phyloP scores from a whole-genome alignment of 2,329 filamentous ascomycete genomes.

The Alternaria sp. region DNA sequence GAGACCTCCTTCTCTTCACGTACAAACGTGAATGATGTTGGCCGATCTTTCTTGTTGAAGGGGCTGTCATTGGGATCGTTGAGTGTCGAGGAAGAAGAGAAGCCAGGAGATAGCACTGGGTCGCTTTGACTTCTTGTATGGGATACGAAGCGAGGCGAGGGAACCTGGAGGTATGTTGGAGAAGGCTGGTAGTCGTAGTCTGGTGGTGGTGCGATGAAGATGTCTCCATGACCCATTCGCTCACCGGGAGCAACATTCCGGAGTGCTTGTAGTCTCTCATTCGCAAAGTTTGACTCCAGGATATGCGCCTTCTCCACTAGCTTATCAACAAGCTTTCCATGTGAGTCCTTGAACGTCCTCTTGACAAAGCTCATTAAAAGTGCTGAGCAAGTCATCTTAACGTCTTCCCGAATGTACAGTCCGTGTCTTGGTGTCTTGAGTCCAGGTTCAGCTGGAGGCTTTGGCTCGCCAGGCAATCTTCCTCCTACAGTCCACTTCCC shows the following conservation, averaged over 20 bases:
- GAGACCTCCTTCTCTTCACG: conserved; percentile 21
- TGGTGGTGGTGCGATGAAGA: conserved; percentile 48
- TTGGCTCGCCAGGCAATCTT: conserved; percentile 73
- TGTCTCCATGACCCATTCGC: conserved; percentile 45
- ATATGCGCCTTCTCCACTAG: conserved; percentile 50
- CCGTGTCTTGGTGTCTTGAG: conserved; percentile 72
- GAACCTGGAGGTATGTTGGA: conserved; percentile 15
- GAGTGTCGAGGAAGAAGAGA: conserved; percentile 30
- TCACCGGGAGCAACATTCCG: conserved; percentile 43
- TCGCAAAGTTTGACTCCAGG: conserved; percentile 46
- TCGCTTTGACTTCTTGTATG: conserved; percentile 36
- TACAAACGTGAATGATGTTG: conserved; percentile 25
- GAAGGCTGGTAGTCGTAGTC: conserved; percentile 42
- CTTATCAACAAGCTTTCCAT: conserved; percentile 72
- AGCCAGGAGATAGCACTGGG: conserved; percentile 31
- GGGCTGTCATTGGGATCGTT: conserved; percentile 23
- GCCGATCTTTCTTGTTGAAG: conserved; percentile 14
- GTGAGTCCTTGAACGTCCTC: conserved; percentile 81
- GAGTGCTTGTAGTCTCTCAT: conserved; percentile 43
- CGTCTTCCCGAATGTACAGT: conserved; percentile 84
- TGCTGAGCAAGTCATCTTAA: conserved; percentile 82
- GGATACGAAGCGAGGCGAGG: conserved; percentile 22
- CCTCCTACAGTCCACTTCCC: conserved; percentile 82
- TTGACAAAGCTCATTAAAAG: conserved; percentile 81
- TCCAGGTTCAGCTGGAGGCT: conserved; percentile 71